Conservation (phyloP, 208 protist species). For the Acanthamoeba sp. region DNA sequence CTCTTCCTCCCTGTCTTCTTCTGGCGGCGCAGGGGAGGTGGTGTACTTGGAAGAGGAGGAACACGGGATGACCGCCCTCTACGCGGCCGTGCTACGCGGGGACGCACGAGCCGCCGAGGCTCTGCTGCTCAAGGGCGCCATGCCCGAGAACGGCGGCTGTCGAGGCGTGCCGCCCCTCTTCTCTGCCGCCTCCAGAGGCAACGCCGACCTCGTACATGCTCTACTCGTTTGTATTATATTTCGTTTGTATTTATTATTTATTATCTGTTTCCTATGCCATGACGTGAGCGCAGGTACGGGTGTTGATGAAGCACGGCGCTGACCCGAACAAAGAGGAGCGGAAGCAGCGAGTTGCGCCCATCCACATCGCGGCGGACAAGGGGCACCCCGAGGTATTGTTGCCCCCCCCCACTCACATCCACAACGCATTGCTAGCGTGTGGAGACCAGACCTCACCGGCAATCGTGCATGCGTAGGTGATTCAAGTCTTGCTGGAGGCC, state of each 20-base stretch:
- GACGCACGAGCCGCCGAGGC: neutral
- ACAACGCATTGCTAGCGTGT: too few species aligned
- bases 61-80: neutral
- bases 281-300: too few species aligned
- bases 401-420: too few species aligned
- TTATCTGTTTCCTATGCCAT: too few species aligned
- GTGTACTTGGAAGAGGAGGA: conserved; percentile 34
- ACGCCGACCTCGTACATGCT: conserved; percentile 17
- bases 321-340: neutral
- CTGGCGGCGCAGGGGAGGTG: neutral
- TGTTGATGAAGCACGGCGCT: too few species aligned
- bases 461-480: too few species aligned
- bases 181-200: neutral
- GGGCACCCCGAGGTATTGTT: neutral
- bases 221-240: too few species aligned
- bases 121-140: neutral
- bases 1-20: too few species aligned
- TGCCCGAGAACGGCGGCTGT: conserved; percentile 11
- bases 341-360: neutral
- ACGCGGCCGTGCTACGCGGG: neutral
- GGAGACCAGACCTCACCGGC: too few species aligned
- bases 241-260: too few species aligned
- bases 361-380: conserved; percentile 1
- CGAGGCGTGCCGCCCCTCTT: conserved; percentile 10
- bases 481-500: neutral